These are phyloP conservation scores for Phaffia rhodozyma DNA, from an alignment of 1,284 basidiomycete genomes.

Conservation along the genomic window DNA sequence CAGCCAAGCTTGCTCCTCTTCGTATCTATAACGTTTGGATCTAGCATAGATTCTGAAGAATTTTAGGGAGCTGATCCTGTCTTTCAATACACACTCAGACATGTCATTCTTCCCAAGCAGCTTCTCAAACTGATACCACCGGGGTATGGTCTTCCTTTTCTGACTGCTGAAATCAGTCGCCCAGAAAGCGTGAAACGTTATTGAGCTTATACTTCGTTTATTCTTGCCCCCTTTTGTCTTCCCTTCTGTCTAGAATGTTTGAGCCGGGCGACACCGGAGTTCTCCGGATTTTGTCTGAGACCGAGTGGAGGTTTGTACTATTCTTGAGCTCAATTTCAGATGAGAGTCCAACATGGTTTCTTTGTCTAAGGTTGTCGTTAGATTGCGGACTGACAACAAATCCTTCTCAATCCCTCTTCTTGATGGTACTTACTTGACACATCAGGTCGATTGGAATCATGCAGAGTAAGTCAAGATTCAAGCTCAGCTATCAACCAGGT, in stretches of 20 bases:
- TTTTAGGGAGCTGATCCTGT: not conserved
- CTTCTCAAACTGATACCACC: conserved; percentile 10
- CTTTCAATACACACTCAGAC: conserved; percentile 3
- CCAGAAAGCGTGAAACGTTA: not conserved
- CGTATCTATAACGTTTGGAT: not conserved
- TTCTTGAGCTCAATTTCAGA: too few relatives aligned
- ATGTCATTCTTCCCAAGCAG: conserved; percentile 14
- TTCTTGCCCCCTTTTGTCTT: too few relatives aligned
- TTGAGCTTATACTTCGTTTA: too few relatives aligned
- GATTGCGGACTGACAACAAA: too few relatives aligned
- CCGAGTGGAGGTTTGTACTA: conserved; percentile 11
- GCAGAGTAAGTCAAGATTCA: conserved; percentile 6
- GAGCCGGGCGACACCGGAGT: conserved; percentile 9
- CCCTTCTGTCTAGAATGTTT: not conserved
- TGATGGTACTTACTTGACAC: too few relatives aligned
- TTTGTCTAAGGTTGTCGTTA: too few relatives aligned
- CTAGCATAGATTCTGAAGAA: not conserved
- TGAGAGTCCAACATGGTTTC: too few relatives aligned
- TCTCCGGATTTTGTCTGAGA: conserved; percentile 1
- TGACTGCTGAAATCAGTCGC: not conserved
- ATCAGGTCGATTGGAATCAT: conserved; percentile 13
- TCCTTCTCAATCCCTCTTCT: too few relatives aligned
- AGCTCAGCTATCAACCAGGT: not conserved
- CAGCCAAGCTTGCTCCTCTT: not conserved
- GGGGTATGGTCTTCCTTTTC: not conserved